phyloP scores from a whole-genome alignment of 345 rosid species.

The Clarkia xantiana region DNA sequence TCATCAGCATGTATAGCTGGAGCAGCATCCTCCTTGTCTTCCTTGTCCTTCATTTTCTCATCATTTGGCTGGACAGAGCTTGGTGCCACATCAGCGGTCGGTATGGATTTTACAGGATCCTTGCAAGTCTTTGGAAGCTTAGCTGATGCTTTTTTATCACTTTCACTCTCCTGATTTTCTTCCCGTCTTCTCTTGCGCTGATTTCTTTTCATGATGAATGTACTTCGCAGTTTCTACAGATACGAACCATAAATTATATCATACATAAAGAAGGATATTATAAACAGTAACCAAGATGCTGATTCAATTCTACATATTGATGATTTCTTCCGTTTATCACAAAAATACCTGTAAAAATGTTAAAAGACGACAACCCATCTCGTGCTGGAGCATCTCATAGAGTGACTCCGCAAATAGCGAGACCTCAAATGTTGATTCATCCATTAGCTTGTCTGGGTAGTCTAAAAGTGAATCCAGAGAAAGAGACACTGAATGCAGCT shows the following conservation, averaged over 20 bases:
- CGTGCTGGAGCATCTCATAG: slow-evolving; percentile 87
- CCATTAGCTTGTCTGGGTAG: slow-evolving; percentile 76
- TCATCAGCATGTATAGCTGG: slow-evolving; percentile 24
- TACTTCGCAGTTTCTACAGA: slow-evolving; percentile 46
- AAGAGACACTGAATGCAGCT: slow-evolving; percentile 67
- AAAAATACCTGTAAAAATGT: slow-evolving; percentile 68
- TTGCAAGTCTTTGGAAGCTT: slow-evolving; percentile 51
- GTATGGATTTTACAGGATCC: slow-evolving; percentile 26
- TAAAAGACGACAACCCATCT: slow-evolving; percentile 77
- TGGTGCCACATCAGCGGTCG: slow-evolving; percentile 17
- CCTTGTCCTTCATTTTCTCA: slow-evolving; percentile 18
- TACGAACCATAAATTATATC: too few relatives aligned
- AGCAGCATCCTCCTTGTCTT: slow-evolving; percentile 10
- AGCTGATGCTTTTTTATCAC: slow-evolving; percentile 20
- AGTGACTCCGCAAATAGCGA: slow-evolving; percentile 86
- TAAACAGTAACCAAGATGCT: too few relatives aligned
- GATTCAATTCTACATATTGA: not conserved
- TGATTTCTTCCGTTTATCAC: not conserved
- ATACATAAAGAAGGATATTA: too few relatives aligned
- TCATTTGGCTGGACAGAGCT: slow-evolving; percentile 24
- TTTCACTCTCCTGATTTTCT: slow-evolving; percentile 34
- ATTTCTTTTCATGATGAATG: slow-evolving; percentile 58
- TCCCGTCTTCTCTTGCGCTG: slow-evolving; percentile 59
- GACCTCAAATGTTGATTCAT: slow-evolving; percentile 95
- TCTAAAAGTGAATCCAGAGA: slow-evolving; percentile 91